A percentile compares a stretch with the other conserved stretches of the same genome.
phyloP scores from a whole-genome alignment of 176 grass and related monocot genomes.

The Aegilops umbellulata region DNA sequence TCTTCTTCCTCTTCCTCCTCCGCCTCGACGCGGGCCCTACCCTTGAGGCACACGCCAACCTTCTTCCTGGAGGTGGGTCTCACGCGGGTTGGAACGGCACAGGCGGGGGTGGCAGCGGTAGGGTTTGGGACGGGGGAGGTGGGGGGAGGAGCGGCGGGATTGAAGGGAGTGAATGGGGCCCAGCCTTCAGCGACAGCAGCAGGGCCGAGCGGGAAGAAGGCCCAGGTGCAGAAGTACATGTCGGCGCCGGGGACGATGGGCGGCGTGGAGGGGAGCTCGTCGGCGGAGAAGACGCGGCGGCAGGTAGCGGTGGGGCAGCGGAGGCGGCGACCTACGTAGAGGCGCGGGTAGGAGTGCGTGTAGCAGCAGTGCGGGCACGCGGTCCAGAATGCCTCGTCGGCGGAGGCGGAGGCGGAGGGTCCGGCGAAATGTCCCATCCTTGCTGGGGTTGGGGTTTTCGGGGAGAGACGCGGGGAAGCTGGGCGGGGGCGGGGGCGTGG shows the following conservation, averaged over 20 bases:
- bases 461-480: not conserved
- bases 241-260: slow-evolving; percentile 33
- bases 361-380: slow-evolving; percentile 51
- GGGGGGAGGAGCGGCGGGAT: not conserved
- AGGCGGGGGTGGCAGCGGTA: not conserved
- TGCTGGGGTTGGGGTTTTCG: not conserved
- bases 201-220: slow-evolving; percentile 44
- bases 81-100: not conserved
- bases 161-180: slow-evolving; percentile 40
- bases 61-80: slow-evolving; percentile 37
- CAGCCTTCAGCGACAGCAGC: slow-evolving; percentile 6
- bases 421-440: slow-evolving; percentile 32
- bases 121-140: not conserved
- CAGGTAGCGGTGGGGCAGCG: slow-evolving; percentile 40
- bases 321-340: slow-evolving; percentile 34
- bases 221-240: slow-evolving; percentile 61
- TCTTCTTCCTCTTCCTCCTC: slow-evolving; percentile 32
- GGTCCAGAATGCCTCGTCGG: slow-evolving; percentile 35
- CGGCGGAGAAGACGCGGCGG: slow-evolving; percentile 40
- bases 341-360: slow-evolving; percentile 42
- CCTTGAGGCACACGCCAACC: slow-evolving; percentile 48
- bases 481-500: not conserved
- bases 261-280: slow-evolving; percentile 37
- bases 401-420: not conserved
- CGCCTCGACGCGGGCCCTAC: slow-evolving; percentile 39